Conservation (phyloP, 345 rosid species). For the Iberis pinnata region DNA sequence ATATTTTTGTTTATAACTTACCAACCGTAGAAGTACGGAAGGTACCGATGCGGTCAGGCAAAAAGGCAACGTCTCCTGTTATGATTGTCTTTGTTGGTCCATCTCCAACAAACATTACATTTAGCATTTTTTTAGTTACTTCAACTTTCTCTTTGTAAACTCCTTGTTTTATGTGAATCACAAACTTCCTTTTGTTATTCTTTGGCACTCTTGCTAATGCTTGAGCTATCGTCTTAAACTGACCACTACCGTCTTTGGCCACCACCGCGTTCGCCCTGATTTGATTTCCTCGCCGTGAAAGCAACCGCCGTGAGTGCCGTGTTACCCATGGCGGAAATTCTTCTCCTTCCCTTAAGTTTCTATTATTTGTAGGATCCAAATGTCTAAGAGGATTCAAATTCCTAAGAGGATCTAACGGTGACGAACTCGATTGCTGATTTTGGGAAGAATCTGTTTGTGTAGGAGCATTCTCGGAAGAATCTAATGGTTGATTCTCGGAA, state of each 20-base stretch:
- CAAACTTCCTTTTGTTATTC: slow-evolving; percentile 34
- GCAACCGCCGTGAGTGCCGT: slow-evolving; percentile 23
- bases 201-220: slow-evolving; percentile 49
- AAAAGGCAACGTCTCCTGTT: slow-evolving; percentile 44
- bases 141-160: slow-evolving; percentile 48
- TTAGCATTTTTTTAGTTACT: slow-evolving; percentile 27
- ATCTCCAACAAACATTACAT: slow-evolving; percentile 68
- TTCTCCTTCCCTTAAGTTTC: slow-evolving; percentile 9
- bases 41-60: slow-evolving; percentile 38
- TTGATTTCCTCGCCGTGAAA: not conserved
- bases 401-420: slow-evolving; percentile 18
- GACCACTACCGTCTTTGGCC: slow-evolving; percentile 64
- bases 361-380: not conserved
- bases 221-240: slow-evolving; percentile 43
- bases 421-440: not conserved
- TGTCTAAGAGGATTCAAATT: not conserved
- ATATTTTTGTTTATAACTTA: slow-evolving; percentile 32
- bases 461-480: not conserved
- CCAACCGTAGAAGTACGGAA: slow-evolving; percentile 55
- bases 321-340: slow-evolving; percentile 21
- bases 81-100: slow-evolving; percentile 64
- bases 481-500: not conserved
- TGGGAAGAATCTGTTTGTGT: not conserved
- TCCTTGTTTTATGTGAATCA: slow-evolving; percentile 61
- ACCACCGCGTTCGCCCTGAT: slow-evolving; percentile 47